phyloP scores from a whole-genome alignment of 208 protist species.

The Leishmania mexicana region DNA sequence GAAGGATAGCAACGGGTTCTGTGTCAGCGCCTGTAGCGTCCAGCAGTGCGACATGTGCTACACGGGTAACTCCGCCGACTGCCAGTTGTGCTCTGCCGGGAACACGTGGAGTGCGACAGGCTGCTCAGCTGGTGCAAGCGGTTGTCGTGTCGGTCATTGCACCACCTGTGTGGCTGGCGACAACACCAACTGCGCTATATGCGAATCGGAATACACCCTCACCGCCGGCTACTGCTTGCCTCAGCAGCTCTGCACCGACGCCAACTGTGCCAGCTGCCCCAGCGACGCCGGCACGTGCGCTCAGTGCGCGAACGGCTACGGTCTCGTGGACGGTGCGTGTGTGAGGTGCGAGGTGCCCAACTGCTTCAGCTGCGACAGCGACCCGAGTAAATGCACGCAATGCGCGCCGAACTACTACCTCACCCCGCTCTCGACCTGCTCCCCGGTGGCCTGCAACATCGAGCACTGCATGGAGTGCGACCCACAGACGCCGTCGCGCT shows the following conservation, averaged over 20 bases:
- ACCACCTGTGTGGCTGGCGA: background rate
- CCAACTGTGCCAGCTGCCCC: slow-evolving; percentile 15
- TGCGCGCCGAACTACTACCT: slow-evolving; percentile 10
- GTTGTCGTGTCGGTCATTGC: slow-evolving; percentile 17
- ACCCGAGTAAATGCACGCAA: background rate
- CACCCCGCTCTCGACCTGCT: slow-evolving; percentile 5
- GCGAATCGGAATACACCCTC: slow-evolving; percentile 11
- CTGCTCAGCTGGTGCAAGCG: background rate
- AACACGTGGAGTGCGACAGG: slow-evolving; percentile 3
- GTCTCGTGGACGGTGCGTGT: slow-evolving; percentile 20
- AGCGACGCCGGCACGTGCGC: slow-evolving; percentile 1
- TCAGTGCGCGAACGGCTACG: slow-evolving; percentile 7
- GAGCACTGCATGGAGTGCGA: slow-evolving; percentile 8
- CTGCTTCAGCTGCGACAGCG: slow-evolving; percentile 7
- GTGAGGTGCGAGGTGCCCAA: background rate
- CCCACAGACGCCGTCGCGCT: slow-evolving; percentile 4
- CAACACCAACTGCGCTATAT: background rate
- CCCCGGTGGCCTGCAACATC: slow-evolving; percentile 8
- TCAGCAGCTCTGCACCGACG: background rate
- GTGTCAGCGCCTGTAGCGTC: background rate
- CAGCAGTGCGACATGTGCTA: slow-evolving; percentile 17
- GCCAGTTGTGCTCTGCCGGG: slow-evolving; percentile 9
- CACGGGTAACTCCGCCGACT: slow-evolving; percentile 7
- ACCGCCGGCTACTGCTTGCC: slow-evolving; percentile 12
- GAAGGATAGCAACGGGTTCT: background rate